These are phyloP conservation scores for Westerdykella ornata DNA, from an alignment of 2,329 filamentous ascomycete species.

Conservation along the genomic window DNA sequence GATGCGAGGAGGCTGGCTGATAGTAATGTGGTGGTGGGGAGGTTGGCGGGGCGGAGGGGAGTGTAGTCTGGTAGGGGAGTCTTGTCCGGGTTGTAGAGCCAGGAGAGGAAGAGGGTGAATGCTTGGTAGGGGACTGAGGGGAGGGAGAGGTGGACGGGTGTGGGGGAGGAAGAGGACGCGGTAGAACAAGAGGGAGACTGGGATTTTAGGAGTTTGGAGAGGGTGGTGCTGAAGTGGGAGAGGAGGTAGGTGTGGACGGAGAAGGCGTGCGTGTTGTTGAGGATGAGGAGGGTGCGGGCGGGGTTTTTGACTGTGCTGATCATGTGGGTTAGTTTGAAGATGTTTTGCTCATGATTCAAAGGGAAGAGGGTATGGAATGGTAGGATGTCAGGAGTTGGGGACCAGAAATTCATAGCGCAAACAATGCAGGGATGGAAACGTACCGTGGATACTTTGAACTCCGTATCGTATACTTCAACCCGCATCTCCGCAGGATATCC, in stretches of 20 bases:
- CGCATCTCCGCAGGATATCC: background rate
- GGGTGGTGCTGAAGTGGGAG: constrained; percentile 2
- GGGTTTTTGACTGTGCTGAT: constrained; percentile 6
- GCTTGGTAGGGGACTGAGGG: background rate
- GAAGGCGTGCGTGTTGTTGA: constrained; percentile 2
- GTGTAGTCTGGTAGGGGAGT: constrained; percentile 8
- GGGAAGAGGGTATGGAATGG: no score
- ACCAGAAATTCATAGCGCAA: no score
- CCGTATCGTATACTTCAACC: constrained; percentile 5
- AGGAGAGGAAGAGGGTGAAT: constrained; percentile 6
- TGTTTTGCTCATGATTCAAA: no score
- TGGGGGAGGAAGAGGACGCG: no score
- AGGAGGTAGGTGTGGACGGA: constrained; percentile 6
- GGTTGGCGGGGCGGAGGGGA: constrained; percentile 1
- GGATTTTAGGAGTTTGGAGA: background rate
- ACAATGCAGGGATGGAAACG: background rate
- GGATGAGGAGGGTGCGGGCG: constrained; percentile 1
- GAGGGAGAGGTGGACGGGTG: background rate
- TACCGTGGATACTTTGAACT: constrained; percentile 8
- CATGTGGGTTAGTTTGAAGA: background rate
- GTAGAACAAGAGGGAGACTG: background rate
- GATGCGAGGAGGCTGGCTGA: constrained; percentile 1
- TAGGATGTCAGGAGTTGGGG: no score
- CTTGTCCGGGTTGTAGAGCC: constrained; percentile 11
- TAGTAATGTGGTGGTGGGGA: background rate